A percentile compares a stretch with the other conserved stretches of the same genome.
phyloP scores from a whole-genome alignment of 768 basidiomycete genomes.

The Mycena capillaripes region DNA sequence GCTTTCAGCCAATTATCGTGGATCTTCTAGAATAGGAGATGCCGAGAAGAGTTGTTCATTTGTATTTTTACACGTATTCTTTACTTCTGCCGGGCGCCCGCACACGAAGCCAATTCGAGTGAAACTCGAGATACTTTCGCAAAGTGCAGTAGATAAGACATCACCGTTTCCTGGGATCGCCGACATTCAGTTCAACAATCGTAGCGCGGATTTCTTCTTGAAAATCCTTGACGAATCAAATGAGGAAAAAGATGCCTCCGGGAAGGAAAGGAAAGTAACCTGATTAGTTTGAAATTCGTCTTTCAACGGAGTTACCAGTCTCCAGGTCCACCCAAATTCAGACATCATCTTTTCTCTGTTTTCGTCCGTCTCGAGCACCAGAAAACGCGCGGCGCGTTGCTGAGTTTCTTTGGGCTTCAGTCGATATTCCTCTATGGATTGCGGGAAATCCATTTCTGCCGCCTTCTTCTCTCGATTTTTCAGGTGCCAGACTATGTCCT shows the following conservation, averaged over 20 bases:
- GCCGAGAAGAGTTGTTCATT: not conserved
- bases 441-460: conserved; percentile 49
- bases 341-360: conserved; percentile 61
- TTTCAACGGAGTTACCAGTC: conserved; percentile 60
- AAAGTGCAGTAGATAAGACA: too few species aligned
- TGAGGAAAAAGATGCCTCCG: not conserved
- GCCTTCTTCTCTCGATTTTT: conserved; percentile 24
- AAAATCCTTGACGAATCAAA: conserved; percentile 12
- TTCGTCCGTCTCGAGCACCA: conserved; percentile 46
- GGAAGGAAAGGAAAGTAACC: not conserved
- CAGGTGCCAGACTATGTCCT: conserved; percentile 36
- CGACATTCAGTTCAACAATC: conserved; percentile 7
- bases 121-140: too few species aligned
- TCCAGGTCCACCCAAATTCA: conserved; percentile 67
- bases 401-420: conserved; percentile 57
- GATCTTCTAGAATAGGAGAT: not conserved
- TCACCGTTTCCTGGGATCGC: conserved; percentile 18
- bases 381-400: conserved; percentile 65
- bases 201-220: conserved; percentile 19
- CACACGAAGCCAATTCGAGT: not conserved
- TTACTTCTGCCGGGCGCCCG: too few species aligned
- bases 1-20: conserved; percentile 54
- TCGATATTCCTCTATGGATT: conserved; percentile 49
- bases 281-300: conserved; percentile 55
- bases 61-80: not conserved